Conservation (phyloP, 2,329 filamentous ascomycete genomes). For the Arthrobotrys pseudoclavata region DNA sequence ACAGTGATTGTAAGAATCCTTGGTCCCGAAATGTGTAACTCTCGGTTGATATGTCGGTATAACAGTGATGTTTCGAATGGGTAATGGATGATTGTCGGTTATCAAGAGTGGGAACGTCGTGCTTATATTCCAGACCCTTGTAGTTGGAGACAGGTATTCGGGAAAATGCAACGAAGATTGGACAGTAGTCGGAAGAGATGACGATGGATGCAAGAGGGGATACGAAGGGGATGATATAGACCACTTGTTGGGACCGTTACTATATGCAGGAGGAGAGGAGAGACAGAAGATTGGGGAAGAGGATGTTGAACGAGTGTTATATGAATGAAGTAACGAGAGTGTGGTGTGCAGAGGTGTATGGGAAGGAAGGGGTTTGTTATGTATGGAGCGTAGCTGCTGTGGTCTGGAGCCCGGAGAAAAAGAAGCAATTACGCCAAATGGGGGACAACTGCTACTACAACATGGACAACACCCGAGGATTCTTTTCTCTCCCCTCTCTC, state of each 20-base stretch:
- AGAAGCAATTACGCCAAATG: constrained; percentile 8
- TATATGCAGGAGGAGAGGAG: constrained; percentile 35
- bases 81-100: constrained; percentile 25
- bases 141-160: constrained; percentile 57
- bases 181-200: constrained; percentile 39
- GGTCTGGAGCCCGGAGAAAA: constrained; percentile 27
- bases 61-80: constrained; percentile 12
- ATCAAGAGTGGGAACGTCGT: constrained; percentile 59
- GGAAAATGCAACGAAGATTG: constrained; percentile 56
- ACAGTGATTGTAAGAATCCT: constrained; percentile 54
- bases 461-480: constrained; percentile 38
- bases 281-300: constrained; percentile 29
- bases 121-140: constrained; percentile 59
- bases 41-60: constrained; percentile 10
- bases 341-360: constrained; percentile 32
- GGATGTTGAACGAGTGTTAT: constrained; percentile 53
- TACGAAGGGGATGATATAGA: constrained; percentile 59
- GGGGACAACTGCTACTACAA: constrained; percentile 26
- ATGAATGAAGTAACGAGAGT: constrained; percentile 48
- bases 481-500: constrained; percentile 22
- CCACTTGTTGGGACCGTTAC: constrained; percentile 48
- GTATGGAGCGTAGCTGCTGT: background rate
- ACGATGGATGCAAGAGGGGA: constrained; percentile 47
- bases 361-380: constrained; percentile 46
- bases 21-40: constrained; percentile 8